Evolutionary conservation across 2,329 filamentous ascomycete genomes (phyloP), one percentile per base, ranked within the genome.

Genomic region (Penicillium concentricum): DNA sequence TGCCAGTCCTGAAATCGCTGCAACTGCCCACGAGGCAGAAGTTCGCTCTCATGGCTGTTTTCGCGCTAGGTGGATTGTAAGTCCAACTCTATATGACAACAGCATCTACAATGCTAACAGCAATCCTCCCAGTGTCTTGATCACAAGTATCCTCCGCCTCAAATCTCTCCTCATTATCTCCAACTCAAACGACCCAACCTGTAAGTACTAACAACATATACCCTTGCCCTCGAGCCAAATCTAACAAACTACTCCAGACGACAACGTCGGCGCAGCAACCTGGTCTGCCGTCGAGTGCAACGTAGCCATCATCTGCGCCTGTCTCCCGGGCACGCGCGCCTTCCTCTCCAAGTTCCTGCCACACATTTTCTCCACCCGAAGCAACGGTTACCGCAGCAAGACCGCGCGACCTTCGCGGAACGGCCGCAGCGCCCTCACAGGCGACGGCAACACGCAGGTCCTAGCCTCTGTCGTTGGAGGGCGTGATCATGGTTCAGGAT

Each of bases 231-330:
- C 2, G 2, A 22, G 20, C 41, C 26, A 24, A 53, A 43, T n/a
- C 56, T 46, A 45, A 61, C 34, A 37, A 35, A 12, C 16, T 8
- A 18, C 16, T 7, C 7, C 34, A 72, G 70, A 67, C 28, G 67
- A 72, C 54, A 72, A 72, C 41, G 59, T 72, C 32, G 67, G 68
- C 18, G 74, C 77, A 34, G 78, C 79, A 60, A 73, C 74, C 46
- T 78, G 75, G 75, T 76, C 74, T 10, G 69, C 74, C 15, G 67
- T 76, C 37, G 75, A 78, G 67, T 71, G 73, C 59, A 76, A 77
- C 42, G 66, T 75, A 49, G 74, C 71, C 20, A 76, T 78, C 32
- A 73, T 78, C 39, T 76, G 74, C 61, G 73, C 72, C 51, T 75
- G 69, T 39, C 71, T 77, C 42, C 74, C 75, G 6, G 70, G 65